Evolutionary conservation across 2,329 filamentous ascomycete genomes (phyloP), one percentile per base, ranked within the genome.

Genomic region (Piedraia hortae): DNA sequence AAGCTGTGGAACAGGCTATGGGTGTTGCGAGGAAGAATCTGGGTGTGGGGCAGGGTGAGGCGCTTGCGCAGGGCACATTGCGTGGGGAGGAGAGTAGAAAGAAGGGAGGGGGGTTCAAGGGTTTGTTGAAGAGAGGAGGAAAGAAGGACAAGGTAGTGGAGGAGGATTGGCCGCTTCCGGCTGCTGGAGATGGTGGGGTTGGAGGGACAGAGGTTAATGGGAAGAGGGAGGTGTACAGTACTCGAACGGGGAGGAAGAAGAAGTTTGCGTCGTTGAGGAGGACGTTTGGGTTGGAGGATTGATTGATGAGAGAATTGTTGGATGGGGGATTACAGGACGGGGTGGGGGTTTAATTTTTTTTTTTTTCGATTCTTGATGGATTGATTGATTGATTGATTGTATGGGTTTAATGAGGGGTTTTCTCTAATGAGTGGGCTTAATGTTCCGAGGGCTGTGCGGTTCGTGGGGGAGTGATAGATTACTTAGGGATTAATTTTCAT

Each of bases 191-290:
- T 19, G 28, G 30, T 18, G 25, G 21, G 9, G 33, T 26, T 8
- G 30, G 28, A 16, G 31, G 18, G 24, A 29, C 15, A 16, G 24
- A 19, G 21, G 26, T 12, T 13, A 22, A 23, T 9, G 30, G 20
- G 2, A 23, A 16, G 3, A 31, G 30, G 10, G 36, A 43, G 14
- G 34, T 39, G 2, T 37, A 42, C 14, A 37, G 44, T 18, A 32
- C 39, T 8, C 28, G 42, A 22, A 44, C 41, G 4, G 38, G 43
- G 20, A 53, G 50, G 41, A 59, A 57, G 47, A 74, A 73, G 54
- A 71, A 67, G 44, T 74, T 75, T 42, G 54, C 56, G 18, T 47
- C 51, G 24, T 43, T 75, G 38, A 60, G 69, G 39, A 60, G 53
- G 40, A 67, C 69, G 41, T 70, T 75, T 44, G 50, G 54, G 21